phyloP scores from a whole-genome alignment of 352 stramenopile species.

The Pythium biforme region DNA sequence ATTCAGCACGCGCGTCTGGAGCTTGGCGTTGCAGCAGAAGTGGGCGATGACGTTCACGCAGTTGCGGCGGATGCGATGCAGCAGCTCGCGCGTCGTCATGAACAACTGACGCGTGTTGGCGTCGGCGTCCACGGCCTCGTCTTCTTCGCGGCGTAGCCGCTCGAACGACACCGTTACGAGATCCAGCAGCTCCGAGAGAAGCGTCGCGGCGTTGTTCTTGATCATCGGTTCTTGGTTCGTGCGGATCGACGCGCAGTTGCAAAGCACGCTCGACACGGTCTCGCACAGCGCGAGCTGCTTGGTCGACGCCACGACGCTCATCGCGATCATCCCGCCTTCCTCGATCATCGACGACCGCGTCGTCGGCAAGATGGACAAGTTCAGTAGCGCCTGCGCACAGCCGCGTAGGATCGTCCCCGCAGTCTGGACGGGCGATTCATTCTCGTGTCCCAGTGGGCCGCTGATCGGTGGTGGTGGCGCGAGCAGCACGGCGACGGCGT shows the following conservation, averaged over 20 bases:
- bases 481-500: slow-evolving; percentile 28
- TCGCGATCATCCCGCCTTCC: slow-evolving; percentile 57
- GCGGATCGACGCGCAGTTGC: slow-evolving; percentile 40
- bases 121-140: neutral
- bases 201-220: slow-evolving; percentile 31
- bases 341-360: slow-evolving; percentile 73
- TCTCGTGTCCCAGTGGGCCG: neutral
- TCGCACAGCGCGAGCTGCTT: slow-evolving; percentile 28
- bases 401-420: slow-evolving; percentile 6
- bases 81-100: slow-evolving; percentile 1
- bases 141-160: slow-evolving; percentile 12
- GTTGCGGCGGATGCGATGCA: slow-evolving; percentile 35
- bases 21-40: slow-evolving; percentile 74
- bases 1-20: slow-evolving; percentile 55
- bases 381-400: slow-evolving; percentile 66
- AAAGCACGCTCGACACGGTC: slow-evolving; percentile 33
- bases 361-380: slow-evolving; percentile 77
- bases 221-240: slow-evolving; percentile 43
- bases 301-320: slow-evolving; percentile 46
- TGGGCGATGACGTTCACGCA: slow-evolving; percentile 61
- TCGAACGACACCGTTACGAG: slow-evolving; percentile 20
- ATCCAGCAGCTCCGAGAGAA: slow-evolving; percentile 33
- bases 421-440: slow-evolving; percentile 3
- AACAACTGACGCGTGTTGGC: neutral
- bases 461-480: slow-evolving; percentile 16